A percentile compares a stretch with the other conserved stretches of the same genome.
Conservation (phyloP, 148 eudicot genomes). For the Chenopodium album region DNA sequence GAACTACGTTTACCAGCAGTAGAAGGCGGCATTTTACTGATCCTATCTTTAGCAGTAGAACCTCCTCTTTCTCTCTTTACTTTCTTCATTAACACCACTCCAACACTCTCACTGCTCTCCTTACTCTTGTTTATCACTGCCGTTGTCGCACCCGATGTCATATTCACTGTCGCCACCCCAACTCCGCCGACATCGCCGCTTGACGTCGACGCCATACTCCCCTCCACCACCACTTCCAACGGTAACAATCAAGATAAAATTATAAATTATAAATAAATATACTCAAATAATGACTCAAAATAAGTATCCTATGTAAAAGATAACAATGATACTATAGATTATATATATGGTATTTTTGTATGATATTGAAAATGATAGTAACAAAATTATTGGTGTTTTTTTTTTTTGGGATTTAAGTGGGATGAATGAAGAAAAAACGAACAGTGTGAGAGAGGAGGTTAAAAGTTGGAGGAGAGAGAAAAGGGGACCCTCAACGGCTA, state of each 20-base stretch:
- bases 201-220: conserved; percentile 32
- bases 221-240: neutral
- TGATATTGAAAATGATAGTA: neutral
- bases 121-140: conserved; percentile 12
- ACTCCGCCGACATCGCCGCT: conserved; percentile 31
- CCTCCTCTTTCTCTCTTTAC: conserved; percentile 83
- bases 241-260: conserved; percentile 5
- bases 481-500: conserved; percentile 41
- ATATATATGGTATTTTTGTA: too few species aligned
- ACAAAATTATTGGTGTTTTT: too few species aligned
- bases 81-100: conserved; percentile 50
- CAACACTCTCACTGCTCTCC: conserved; percentile 24
- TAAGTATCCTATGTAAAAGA: conserved; percentile 3
- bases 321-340: neutral
- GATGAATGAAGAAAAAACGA: neutral
- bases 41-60: conserved; percentile 93
- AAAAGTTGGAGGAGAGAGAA: neutral
- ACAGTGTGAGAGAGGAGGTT: neutral
- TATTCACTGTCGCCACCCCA: conserved; percentile 33
- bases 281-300: too few species aligned
- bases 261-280: too few species aligned
- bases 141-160: conserved; percentile 32
- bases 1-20: conserved; percentile 99
- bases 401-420: too few species aligned
- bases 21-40: conserved; percentile 97